phyloP scores from a whole-genome alignment of 441 rosid genomes.

The Gossypium aridum region DNA sequence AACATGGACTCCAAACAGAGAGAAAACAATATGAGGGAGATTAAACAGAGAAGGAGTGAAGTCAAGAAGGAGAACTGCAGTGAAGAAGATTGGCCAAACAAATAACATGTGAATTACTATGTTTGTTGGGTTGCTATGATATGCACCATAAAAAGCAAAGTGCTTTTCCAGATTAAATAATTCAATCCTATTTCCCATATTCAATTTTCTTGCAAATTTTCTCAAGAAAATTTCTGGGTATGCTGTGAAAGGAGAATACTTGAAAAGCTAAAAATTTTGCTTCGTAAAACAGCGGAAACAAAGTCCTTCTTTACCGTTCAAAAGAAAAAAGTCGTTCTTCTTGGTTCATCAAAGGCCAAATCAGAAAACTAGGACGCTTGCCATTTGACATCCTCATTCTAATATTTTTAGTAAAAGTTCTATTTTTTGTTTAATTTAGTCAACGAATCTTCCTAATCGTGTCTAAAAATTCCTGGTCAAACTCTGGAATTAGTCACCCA shows the following conservation, averaged over 20 bases:
- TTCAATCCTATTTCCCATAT: conserved; percentile 32
- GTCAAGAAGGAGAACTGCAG: conserved; percentile 39
- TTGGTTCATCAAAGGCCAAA: not conserved
- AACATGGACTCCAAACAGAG: conserved; percentile 24
- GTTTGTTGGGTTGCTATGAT: conserved; percentile 49
- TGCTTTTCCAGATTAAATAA: conserved; percentile 56
- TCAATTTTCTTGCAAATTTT: not conserved
- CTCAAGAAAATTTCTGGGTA: not conserved
- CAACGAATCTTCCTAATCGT: not conserved
- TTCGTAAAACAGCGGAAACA: not conserved
- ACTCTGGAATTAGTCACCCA: too few relatives aligned
- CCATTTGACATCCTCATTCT: not conserved
- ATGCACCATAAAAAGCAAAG: conserved; percentile 61
- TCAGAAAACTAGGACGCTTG: not conserved
- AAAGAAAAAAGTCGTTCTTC: too few relatives aligned
- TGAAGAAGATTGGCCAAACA: conserved; percentile 65
- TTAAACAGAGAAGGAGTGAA: conserved; percentile 41
- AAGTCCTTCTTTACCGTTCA: not conserved
- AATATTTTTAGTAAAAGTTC: not conserved
- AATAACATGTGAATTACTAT: conserved; percentile 42
- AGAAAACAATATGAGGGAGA: conserved; percentile 22
- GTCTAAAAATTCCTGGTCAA: not conserved
- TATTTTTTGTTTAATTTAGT: not conserved
- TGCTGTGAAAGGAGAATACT: not conserved
- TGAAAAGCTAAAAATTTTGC: not conserved